Base-by-base conservation (phyloP, 1,284 basidiomycete genomes). In the Baeospora myosura region DNA sequence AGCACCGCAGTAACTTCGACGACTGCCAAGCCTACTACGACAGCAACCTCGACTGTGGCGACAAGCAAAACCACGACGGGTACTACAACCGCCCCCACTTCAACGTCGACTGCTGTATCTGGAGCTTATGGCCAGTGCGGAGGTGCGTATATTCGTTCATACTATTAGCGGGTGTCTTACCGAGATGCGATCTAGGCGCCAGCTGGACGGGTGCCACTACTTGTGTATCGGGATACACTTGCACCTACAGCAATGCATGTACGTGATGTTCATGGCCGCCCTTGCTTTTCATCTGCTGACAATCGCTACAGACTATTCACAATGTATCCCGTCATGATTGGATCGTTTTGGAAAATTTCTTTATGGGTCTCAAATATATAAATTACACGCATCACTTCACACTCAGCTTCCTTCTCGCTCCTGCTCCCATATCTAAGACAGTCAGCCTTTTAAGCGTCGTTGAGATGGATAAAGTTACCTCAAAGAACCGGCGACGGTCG, bases 401-500 rank as follows among this genome's bases (percentile, higher is more conserved):
- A 56, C 58, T 17, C 21, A n/a, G 5, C 29, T 8, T 12, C 16
- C 4, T 11, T 32, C 46, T 32, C 40, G 52, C 43, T 66, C 61
- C 25, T 55, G 55, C 46, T 68, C 61, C 74, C 74, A 78, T 18
- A 68, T 65, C 74, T 77, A 41, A 21, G 41, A 23, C 22, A 18
- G 23, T 16, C 6, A 46, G 18, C n/a, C n/a, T n/a, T 43, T 31
- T 40, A n/a, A 44, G 12, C 18, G 10, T 23, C 11, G n/a, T 20
- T 26, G 5, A 37, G 33, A 32, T n/a, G 33, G 33, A 23, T 12
- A 24, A 35, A 44, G 49, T 34, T 43, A 78, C 79, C 64, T 83
- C 76, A 50, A 85, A 85, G 52, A 85, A 78, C n/a, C 69, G 67
- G 17, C 81, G 64, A 22, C 82, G 63, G 46, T 83, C 75, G 2